These are phyloP conservation scores for Stipa capillata DNA, from an alignment of 176 grass and related monocot species.

Conservation along the genomic window DNA sequence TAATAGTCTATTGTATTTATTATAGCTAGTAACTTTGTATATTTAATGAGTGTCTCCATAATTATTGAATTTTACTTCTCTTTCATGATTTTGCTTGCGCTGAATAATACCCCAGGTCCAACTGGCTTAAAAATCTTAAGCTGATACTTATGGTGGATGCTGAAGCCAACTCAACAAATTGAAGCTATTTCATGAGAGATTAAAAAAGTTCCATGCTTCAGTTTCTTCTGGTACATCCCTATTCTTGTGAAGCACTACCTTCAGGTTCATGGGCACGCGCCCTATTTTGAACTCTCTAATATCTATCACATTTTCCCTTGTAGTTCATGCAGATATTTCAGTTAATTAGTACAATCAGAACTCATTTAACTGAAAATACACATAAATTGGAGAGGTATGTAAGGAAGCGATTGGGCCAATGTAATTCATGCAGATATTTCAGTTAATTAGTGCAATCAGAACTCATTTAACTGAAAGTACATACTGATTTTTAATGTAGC, in stretches of 20 bases:
- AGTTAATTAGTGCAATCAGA: neutral
- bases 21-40: neutral
- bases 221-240: constrained; percentile 18
- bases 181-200: constrained; percentile 4
- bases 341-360: neutral
- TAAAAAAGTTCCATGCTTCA: constrained; percentile 19
- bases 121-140: neutral
- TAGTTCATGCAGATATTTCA: constrained; percentile 1
- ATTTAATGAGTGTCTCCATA: neutral
- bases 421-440: neutral
- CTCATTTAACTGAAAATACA: neutral
- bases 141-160: neutral
- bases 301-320: neutral
- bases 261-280: neutral
- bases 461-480: neutral
- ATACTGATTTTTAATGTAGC: neutral
- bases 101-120: neutral
- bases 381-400: neutral
- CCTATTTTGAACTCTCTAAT: neutral
- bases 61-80: constrained; percentile 1
- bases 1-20: neutral
- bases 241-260: neutral
- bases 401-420: neutral
- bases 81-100: neutral
- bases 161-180: neutral